Conservation (phyloP, 345 rosid genomes). For the Rhodamnia rubescens region DNA sequence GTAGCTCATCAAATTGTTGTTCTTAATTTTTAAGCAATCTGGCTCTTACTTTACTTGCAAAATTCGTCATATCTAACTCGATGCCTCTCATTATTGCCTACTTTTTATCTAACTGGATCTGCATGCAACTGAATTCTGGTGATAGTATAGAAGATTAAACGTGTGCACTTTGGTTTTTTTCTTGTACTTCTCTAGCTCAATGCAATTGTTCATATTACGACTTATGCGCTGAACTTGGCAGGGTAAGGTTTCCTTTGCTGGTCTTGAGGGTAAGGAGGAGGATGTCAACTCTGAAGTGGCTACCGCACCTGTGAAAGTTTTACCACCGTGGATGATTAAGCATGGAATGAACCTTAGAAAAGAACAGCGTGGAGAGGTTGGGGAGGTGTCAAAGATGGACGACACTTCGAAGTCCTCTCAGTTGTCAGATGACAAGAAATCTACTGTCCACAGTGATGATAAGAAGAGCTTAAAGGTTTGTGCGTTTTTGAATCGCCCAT, state of each 20-base stretch:
- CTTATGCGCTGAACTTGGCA: slow-evolving; percentile 19
- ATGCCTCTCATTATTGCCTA: background rate
- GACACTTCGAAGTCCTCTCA: slow-evolving; percentile 31
- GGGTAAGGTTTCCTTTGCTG: slow-evolving; percentile 88
- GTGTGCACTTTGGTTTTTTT: background rate
- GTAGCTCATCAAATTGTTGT: background rate
- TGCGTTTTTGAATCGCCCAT: background rate
- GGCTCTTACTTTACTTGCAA: background rate
- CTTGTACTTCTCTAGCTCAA: background rate
- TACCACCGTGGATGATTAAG: slow-evolving; percentile 96
- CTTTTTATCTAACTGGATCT: background rate
- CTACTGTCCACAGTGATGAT: slow-evolving; percentile 33
- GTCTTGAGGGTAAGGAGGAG: slow-evolving; percentile 56
- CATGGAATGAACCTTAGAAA: slow-evolving; percentile 81
- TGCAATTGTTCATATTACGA: background rate
- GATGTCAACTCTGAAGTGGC: slow-evolving; percentile 49
- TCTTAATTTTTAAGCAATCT: background rate
- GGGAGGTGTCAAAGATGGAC: slow-evolving; percentile 52
- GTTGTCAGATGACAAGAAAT: slow-evolving; percentile 68
- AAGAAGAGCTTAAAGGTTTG: slow-evolving; percentile 43
- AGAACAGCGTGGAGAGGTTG: slow-evolving; percentile 80
- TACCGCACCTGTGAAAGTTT: slow-evolving; percentile 39
- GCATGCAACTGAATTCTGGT: background rate
- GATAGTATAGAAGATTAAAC: background rate
- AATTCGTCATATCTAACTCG: background rate